Evolutionary conservation across 2,329 filamentous ascomycete species (phyloP).

Genomic region (Phyllosticta paracitricarpa): DNA sequence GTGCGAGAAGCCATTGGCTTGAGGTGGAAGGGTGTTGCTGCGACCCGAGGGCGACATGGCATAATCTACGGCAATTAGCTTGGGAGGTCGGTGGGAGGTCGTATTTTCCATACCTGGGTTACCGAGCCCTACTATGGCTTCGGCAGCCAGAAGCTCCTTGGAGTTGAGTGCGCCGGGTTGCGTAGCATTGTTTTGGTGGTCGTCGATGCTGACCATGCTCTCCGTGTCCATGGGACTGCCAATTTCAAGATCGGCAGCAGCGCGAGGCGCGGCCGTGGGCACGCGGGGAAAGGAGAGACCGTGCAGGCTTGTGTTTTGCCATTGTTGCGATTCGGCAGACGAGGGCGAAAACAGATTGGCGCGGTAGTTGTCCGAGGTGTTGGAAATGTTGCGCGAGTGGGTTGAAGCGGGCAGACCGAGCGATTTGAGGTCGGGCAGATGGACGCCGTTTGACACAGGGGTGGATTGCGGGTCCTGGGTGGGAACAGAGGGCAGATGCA

Average conservation of each 20-base stretch:
- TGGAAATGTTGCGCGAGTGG: conserved; percentile 20
- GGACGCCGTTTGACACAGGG: conserved; percentile 18
- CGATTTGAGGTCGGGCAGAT: conserved; percentile 35
- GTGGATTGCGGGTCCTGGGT: conserved; percentile 22
- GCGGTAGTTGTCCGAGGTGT: conserved; percentile 13
- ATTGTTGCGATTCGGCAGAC: conserved; percentile 17
- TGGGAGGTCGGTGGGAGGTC: neutral
- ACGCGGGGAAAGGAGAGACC: conserved; percentile 21
- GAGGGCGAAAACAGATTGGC: conserved; percentile 27
- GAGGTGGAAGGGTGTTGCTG: conserved; percentile 21
- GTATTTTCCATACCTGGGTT: conserved; percentile 33
- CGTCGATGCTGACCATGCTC: conserved; percentile 31
- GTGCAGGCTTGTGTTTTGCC: conserved; percentile 16
- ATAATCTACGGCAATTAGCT: conserved; percentile 27
- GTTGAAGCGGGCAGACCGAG: conserved; percentile 32
- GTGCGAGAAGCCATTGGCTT: conserved; percentile 24
- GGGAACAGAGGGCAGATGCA: conserved; percentile 34
- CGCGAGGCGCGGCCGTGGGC: conserved; percentile 20
- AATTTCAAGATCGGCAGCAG: conserved; percentile 24
- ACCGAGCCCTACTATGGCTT: conserved; percentile 40
- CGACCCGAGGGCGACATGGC: conserved; percentile 29
- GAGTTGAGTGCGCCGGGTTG: conserved; percentile 8
- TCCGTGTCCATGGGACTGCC: conserved; percentile 36
- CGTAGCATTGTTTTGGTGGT: conserved; percentile 16
- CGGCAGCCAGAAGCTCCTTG: conserved; percentile 38